phyloP scores from a whole-genome alignment of 371 early-diverging fungal species.

The Mortierella sp. region DNA sequence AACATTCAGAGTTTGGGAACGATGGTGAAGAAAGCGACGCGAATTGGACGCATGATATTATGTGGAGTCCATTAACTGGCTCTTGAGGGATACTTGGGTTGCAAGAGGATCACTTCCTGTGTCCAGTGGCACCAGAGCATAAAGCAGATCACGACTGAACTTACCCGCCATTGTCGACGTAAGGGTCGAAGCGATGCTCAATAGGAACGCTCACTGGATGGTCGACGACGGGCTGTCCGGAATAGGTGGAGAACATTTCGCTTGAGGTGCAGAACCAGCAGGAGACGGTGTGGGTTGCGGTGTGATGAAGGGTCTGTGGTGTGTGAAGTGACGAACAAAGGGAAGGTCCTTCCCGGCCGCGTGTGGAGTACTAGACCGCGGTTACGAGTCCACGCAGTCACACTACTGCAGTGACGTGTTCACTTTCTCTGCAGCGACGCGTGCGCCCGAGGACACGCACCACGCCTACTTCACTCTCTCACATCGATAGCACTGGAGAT shows the following conservation, averaged over 20 bases:
- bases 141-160: slow-evolving; percentile 1
- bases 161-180: slow-evolving; percentile 84
- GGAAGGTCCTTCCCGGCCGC: neutral
- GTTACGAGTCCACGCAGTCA: slow-evolving; percentile 46
- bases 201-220: slow-evolving; percentile 59
- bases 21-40: neutral
- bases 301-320: neutral
- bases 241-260: slow-evolving; percentile 42
- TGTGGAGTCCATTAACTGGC: too few species aligned
- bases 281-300: neutral
- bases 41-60: too few species aligned
- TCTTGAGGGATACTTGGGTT: too few species aligned
- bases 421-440: slow-evolving; percentile 17
- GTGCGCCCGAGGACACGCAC: slow-evolving; percentile 10
- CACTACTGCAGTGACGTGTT: slow-evolving; percentile 26
- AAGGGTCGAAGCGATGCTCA: slow-evolving; percentile 80
- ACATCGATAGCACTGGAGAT: neutral
- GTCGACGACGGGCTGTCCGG: slow-evolving; percentile 47
- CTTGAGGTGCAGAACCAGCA: neutral
- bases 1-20: neutral
- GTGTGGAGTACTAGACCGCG: neutral
- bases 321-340: neutral
- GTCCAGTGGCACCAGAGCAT: too few species aligned
- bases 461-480: slow-evolving; percentile 1
- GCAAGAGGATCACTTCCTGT: too few species aligned